Base-by-base conservation (phyloP, 345 rosid species). In the Arabidopsis arenosa region DNA sequence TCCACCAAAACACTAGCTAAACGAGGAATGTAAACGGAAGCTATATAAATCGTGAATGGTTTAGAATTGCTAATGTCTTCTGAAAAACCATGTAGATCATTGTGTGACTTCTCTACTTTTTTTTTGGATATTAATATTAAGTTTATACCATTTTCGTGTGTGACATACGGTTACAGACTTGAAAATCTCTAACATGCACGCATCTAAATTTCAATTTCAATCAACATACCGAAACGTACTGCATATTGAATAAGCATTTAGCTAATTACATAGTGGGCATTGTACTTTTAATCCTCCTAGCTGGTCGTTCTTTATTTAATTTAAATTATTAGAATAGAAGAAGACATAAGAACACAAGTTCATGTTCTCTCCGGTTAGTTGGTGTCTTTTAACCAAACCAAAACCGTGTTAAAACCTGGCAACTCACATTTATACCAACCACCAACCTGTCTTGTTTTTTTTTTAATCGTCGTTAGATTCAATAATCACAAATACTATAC, bases 371-470 rank as follows among this genome's bases (percentile, higher is more conserved):
- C 51, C 7, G 52, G 67, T 67, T 21, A 51, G 74, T 54, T 61
- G 74, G 74, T 66, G 57, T 49, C 41, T 41, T 9, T 13, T 41
- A 71, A 72, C 69, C 81, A 73, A 72, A 65, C 73, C 68, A 49
- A 77, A 77, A 72, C 77, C 73, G 81, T 77, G 77, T 77, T 77
- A 77, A 57, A 77, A 77, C 76, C 76, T 65, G 76, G 72, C 73
- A 73, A 52, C 9, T 11, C 58, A 33, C 74, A 72, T 73, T 73
- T 52, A 61, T 78, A 78, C 81, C 81, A 78, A 78, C 70, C 74
- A 72, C 77, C 73, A 59, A 66, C 12, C 74, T 78, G 78, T 73
- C 78, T 60, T 73, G 51, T 35, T 41, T 21, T 40, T 15, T 58
- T 13, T 61, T 51, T 72, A 39, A 57, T 51, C 37, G 18, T 72